Evolutionary conservation across 75 land plant genomes (phyloP), one percentile per base, ranked within the genome.

Genomic region (Pinus tabuliformis): DNA sequence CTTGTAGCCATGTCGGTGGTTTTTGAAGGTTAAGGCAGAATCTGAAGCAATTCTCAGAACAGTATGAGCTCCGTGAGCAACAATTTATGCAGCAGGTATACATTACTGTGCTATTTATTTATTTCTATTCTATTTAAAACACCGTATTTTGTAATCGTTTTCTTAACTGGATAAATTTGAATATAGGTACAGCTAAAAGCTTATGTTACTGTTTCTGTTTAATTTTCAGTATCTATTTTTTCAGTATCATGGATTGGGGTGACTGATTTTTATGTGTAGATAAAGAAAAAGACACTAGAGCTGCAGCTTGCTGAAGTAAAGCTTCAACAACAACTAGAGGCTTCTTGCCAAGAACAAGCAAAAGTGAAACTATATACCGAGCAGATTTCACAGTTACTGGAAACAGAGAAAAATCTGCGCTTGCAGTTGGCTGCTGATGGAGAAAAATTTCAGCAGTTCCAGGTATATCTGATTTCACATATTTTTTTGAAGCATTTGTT

Each of bases 371-470:
- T 87, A 49, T 92, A 92, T 78, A 85, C 91, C 26, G 99, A 97
- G 79, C 98, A 97, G 62, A 85, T 97, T 49, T 65, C 93, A 71
- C 93, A 92, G 56, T 79, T 94, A 28, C 77, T 94, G 61, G 76
- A 80, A 79, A 95, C 98, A 45, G 99, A 97, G 82, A 90, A 91
- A 74, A 91, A 80, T 82, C 78, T 95, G 75, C 87, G 98, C 20
- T 77, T 82, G 24, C 99, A 91, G 83, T 82, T 97, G 72, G 87
- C 91, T 70, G 84, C 91, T 66, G 95, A 97, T 88, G 98, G 94
- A 52, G 98, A 97, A 60, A 97, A 92, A 73, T 97, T 97, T 78
- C 95, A 92, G 76, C 98, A 97, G 75, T 97, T 97, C 76, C 98
- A 97, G 90, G 99, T 88, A 79, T 56, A 61, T 72, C 28, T 74